phyloP scores from a whole-genome alignment of 495 filamentous ascomycete species.

The Xylona heveae region DNA sequence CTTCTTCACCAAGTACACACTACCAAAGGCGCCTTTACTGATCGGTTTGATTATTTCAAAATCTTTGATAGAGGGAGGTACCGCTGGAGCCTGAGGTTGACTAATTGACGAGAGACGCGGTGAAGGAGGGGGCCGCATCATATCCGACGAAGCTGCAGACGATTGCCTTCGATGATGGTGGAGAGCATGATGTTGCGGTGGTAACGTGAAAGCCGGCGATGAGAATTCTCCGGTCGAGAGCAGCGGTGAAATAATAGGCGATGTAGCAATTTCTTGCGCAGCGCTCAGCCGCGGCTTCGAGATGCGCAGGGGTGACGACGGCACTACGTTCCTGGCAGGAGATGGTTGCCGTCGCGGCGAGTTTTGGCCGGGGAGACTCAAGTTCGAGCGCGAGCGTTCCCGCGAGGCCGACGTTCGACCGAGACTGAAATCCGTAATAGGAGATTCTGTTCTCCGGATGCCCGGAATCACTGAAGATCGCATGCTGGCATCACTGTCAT shows the following conservation, averaged over 20 bases:
- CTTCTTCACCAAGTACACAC: constrained; percentile 94
- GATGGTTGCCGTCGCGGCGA: constrained; percentile 65
- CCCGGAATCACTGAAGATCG: constrained; percentile 55
- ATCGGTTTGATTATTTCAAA: constrained; percentile 99
- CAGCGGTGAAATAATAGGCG: constrained; percentile 76
- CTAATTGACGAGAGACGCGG: constrained; percentile 50
- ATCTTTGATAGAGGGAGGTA: constrained; percentile 90
- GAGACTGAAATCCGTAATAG: constrained; percentile 46
- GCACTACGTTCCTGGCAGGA: constrained; percentile 48
- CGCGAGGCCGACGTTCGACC: constrained; percentile 38
- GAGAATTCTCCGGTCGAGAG: constrained; percentile 60
- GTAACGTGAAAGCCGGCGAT: constrained; percentile 33
- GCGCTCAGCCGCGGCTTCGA: constrained; percentile 64
- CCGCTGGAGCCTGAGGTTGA: constrained; percentile 59
- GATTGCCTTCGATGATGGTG: constrained; percentile 83
- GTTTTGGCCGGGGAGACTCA: constrained; percentile 53
- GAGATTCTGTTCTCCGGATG: constrained; percentile 68
- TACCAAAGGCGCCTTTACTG: constrained; percentile 96
- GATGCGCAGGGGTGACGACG: constrained; percentile 73
- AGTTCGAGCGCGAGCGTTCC: constrained; percentile 63
- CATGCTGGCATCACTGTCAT: constrained; percentile 69
- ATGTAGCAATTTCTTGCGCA: constrained; percentile 51
- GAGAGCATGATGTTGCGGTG: constrained; percentile 18
- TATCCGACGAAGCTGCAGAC: constrained; percentile 59
- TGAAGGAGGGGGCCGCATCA: constrained; percentile 43